phyloP scores from a whole-genome alignment of 108 stramenopile species.

The Cyclotella choctawhatcheeana region DNA sequence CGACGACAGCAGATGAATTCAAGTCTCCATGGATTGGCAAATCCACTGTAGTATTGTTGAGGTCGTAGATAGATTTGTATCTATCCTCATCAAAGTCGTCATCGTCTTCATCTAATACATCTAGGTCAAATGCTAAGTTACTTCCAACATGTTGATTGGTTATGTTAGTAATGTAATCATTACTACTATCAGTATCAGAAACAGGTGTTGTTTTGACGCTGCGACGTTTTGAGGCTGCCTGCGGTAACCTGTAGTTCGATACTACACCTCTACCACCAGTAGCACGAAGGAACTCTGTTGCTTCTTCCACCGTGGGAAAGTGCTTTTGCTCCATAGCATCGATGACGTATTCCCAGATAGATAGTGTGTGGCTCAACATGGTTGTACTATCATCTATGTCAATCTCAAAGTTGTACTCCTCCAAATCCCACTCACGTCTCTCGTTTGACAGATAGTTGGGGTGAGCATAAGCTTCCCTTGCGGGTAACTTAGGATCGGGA shows the following conservation, averaged over 20 bases:
- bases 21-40: neutral
- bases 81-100: neutral
- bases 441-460: neutral
- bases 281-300: neutral
- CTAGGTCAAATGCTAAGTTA: neutral
- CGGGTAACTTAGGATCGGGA: neutral
- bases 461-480: neutral
- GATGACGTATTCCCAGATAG: neutral
- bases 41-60: conserved; percentile 4
- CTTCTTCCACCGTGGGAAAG: neutral
- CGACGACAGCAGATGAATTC: neutral
- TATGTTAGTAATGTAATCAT: neutral
- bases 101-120: neutral
- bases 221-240: neutral
- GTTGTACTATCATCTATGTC: neutral
- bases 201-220: neutral
- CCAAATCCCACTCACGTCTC: neutral
- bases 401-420: neutral
- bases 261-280: neutral
- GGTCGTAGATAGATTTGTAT: neutral
- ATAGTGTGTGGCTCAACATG: neutral
- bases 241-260: neutral
- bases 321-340: neutral
- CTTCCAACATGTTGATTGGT: neutral
- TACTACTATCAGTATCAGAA: neutral